Base-by-base conservation (phyloP, 352 stramenopile species). In the Phytophthora pluvialis region DNA sequence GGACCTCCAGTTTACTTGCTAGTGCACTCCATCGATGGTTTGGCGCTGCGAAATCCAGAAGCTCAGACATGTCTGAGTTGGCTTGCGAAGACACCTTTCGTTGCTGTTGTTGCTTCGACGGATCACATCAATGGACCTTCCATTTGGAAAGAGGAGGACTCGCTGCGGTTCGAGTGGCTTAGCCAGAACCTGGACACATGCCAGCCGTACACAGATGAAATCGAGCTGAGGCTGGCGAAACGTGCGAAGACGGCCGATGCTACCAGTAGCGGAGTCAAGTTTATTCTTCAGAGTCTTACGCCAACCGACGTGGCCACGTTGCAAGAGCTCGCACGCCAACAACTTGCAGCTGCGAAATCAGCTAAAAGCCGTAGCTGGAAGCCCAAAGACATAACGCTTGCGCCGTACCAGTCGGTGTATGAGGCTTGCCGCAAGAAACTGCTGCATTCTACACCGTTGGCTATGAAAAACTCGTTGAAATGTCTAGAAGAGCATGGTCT, bases 381-480 rank as follows among this genome's bases (percentile, higher is more conserved):
- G 36, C 9, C 10, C 18, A 64, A 65, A 51, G 47, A 40, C 32
- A 42, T 33, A 9, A 71, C 72, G 13, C 36, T 66, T 15, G 72
- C 64, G 6, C 61, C 71, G 40, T 86, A 84, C 58, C 75, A 89
- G 52, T 65, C 56, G 6, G 78, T 88, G 36, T 86, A 81, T 48
- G 64, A 80, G 13, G 71, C 71, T 40, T 86, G 78, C 43, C 69
- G 70, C 45, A 84, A 83, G 58, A 80, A 78, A n/a, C 42, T 89
- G 21, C 43, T 89, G 15, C 76, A 88, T 53, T 60, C 68, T 25
- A 80, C 76, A 7, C 70, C 77, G 13, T 64, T 80, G 39, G 72
- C 80, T n/a, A 78, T 89, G 67, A 86, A 86, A 62, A 86, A 86
- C 58, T 89, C 80, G 25, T 56, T 89, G 52, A 85, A 85, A 48